Evolutionary conservation across 345 rosid genomes (phyloP).

Genomic region (Bruguiera parviflora): DNA sequence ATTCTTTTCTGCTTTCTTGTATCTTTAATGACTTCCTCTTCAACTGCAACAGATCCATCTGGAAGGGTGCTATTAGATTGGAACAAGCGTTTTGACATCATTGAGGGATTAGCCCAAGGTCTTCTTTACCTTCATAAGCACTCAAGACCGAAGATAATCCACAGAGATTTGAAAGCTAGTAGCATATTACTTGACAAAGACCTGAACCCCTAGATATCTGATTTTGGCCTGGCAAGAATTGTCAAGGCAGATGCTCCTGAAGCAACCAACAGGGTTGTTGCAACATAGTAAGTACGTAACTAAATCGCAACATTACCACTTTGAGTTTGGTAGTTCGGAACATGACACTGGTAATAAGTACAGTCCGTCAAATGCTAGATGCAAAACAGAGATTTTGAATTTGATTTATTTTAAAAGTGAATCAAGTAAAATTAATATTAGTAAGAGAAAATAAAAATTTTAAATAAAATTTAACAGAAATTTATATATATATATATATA

Average conservation of each 20-base stretch:
- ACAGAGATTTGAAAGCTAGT: conserved; percentile 22
- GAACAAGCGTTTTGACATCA: conserved; percentile 8
- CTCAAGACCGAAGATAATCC: conserved; percentile 10
- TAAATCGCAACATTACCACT: too few species aligned
- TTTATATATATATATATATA: too few species aligned
- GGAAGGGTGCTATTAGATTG: conserved; percentile 9
- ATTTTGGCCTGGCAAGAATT: conserved; percentile 25
- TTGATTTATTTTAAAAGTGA: too few species aligned
- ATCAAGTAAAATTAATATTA: too few species aligned
- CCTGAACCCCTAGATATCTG: conserved; percentile 20
- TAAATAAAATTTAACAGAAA: too few species aligned
- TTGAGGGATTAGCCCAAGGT: conserved; percentile 18
- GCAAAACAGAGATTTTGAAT: too few species aligned
- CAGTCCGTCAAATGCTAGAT: too few species aligned
- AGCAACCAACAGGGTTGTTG: conserved; percentile 5
- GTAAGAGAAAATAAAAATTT: too few species aligned
- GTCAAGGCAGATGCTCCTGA: neutral
- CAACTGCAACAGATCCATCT: conserved; percentile 1
- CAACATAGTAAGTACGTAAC: conserved; percentile 9
- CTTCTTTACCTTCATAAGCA: conserved; percentile 15
- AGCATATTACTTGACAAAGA: conserved; percentile 21
- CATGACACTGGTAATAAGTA: too few species aligned
- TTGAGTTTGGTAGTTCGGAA: too few species aligned
- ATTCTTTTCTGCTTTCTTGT: too few species aligned
- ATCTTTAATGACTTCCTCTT: too few species aligned